These are phyloP conservation scores for Astraeus odoratus DNA, from an alignment of 768 basidiomycete genomes.

Conservation along the genomic window DNA sequence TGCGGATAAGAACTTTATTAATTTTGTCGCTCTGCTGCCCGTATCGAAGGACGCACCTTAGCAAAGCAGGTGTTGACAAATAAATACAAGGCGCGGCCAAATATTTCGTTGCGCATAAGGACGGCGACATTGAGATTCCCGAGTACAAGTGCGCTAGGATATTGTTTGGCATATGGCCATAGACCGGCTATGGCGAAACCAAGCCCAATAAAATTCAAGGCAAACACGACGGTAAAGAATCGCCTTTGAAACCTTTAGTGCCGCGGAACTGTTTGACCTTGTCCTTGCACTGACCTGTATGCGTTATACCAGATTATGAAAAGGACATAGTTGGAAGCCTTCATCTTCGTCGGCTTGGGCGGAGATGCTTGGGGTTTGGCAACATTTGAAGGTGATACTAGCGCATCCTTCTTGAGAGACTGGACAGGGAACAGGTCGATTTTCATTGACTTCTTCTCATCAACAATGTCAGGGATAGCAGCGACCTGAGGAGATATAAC, in stretches of 20 bases:
- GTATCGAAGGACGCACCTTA: slow-evolving; percentile 35
- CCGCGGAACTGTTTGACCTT: not conserved
- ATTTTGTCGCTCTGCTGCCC: not conserved
- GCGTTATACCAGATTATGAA: slow-evolving; percentile 75
- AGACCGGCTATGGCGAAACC: slow-evolving; percentile 52
- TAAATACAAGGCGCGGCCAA: slow-evolving; percentile 69
- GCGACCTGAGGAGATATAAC: slow-evolving; percentile 29
- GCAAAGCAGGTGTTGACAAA: slow-evolving; percentile 68
- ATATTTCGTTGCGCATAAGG: slow-evolving; percentile 76
- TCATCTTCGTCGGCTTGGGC: slow-evolving; percentile 42
- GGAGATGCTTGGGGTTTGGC: slow-evolving; percentile 30
- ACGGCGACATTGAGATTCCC: slow-evolving; percentile 71
- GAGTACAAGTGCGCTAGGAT: slow-evolving; percentile 64
- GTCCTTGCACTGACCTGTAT: slow-evolving; percentile 45
- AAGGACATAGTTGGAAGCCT: slow-evolving; percentile 51
- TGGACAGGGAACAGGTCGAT: slow-evolving; percentile 26
- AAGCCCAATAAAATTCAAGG: slow-evolving; percentile 54
- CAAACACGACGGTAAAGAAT: slow-evolving; percentile 60
- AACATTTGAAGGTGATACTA: slow-evolving; percentile 27
- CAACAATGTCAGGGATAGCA: slow-evolving; percentile 24
- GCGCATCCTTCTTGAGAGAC: slow-evolving; percentile 37
- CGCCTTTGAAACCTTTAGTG: slow-evolving; percentile 39
- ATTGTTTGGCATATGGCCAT: slow-evolving; percentile 61
- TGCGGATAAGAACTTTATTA: slow-evolving; percentile 17
- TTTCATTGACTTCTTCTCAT: slow-evolving; percentile 34